A percentile compares a stretch with the other conserved stretches of the same genome.
phyloP scores from a whole-genome alignment of 441 rosid genomes.

The Adansonia grandidieri region DNA sequence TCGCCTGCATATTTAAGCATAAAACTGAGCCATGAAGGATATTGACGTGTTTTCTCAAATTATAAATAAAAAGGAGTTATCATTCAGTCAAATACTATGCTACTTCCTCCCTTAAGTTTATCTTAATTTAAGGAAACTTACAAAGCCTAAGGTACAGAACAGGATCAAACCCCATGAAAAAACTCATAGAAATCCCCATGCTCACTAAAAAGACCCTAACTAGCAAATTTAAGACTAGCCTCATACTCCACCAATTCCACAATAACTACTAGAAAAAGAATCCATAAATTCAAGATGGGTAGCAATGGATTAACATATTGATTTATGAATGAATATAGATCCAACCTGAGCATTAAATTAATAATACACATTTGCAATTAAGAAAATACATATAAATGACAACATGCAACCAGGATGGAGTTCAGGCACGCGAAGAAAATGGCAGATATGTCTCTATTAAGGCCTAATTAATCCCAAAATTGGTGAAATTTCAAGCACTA shows the following conservation, averaged over 20 bases:
- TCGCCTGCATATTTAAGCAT: slow-evolving; percentile 63
- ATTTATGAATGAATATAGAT: neutral
- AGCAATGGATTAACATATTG: neutral
- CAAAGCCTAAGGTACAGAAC: neutral
- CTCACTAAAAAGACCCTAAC: neutral
- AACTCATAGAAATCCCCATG: neutral
- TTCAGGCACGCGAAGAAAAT: neutral
- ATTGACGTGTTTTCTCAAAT: neutral
- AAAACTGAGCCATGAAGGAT: neutral
- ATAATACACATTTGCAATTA: neutral
- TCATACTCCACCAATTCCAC: neutral
- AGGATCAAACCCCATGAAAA: neutral
- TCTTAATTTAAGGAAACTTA: neutral
- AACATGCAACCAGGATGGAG: slow-evolving; percentile 1
- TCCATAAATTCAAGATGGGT: neutral
- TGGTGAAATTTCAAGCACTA: neutral
- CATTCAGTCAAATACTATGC: neutral
- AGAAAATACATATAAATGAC: neutral
- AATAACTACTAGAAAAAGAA: slow-evolving; percentile 7
- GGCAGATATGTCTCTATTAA: neutral
- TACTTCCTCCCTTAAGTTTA: neutral
- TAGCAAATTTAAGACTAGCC: neutral
- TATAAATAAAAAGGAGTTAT: neutral
- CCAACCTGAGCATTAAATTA: neutral
- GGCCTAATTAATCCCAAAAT: neutral